These are phyloP conservation scores for Hippophae rhamnoides DNA, from an alignment of 306 rosid genomes.

Conservation along the genomic window DNA sequence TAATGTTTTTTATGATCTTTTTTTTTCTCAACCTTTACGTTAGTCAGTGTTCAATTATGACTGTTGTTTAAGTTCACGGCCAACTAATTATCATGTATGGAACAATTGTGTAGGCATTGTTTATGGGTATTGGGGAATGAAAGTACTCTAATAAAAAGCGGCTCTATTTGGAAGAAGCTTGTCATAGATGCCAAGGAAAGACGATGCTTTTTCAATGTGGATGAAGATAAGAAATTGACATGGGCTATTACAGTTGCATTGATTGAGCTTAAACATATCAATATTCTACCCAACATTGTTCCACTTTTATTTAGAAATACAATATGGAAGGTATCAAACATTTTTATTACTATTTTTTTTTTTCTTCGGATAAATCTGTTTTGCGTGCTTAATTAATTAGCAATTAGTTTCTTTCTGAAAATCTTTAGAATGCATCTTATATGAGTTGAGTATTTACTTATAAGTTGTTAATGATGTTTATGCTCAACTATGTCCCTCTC, in stretches of 20 bases:
- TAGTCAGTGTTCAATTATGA: too few relatives aligned
- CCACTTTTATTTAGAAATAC: conserved; percentile 14
- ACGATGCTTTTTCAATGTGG: conserved; percentile 45
- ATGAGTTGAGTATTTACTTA: too few relatives aligned
- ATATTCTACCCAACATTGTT: background rate
- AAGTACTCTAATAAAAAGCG: conserved; percentile 24
- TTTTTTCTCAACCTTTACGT: background rate
- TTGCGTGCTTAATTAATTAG: too few relatives aligned
- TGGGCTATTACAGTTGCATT: conserved; percentile 21
- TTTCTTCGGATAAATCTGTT: too few relatives aligned
- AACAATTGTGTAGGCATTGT: conserved; percentile 33
- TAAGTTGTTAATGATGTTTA: too few relatives aligned
- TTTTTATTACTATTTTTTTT: too few relatives aligned
- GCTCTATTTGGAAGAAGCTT: conserved; percentile 39
- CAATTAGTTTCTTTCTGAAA: too few relatives aligned
- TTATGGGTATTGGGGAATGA: conserved; percentile 67
- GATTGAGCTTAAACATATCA: conserved; percentile 11
- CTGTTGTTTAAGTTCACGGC: background rate
- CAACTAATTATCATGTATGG: background rate
- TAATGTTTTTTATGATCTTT: background rate
- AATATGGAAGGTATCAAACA: conserved; percentile 25
- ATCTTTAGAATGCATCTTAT: too few relatives aligned
- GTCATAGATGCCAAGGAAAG: conserved; percentile 50
- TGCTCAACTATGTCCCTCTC: too few relatives aligned
- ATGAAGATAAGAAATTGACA: conserved; percentile 41